Percentiles rank a stretch among this genome's conserved stretches.
Conservation (phyloP, 2,329 filamentous ascomycete species). For the Fusarium xyrophilum region DNA sequence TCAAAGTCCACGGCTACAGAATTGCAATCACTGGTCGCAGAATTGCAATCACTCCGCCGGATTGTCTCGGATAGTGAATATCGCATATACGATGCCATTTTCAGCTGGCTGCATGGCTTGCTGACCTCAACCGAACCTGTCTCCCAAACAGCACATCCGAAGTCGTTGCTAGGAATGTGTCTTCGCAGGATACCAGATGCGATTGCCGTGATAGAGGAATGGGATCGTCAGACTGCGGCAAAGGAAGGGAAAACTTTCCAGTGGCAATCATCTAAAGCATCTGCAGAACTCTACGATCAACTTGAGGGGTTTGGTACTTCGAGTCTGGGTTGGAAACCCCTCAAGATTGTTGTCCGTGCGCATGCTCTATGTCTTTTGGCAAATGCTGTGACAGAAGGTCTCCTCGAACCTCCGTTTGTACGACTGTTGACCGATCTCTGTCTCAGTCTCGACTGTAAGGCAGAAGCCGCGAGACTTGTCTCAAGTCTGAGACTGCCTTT, state of each 20-base stretch:
- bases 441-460: constrained; percentile 34
- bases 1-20: not conserved
- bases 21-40: constrained; percentile 23
- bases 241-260: constrained; percentile 34
- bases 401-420: constrained; percentile 42
- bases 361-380: constrained; percentile 44
- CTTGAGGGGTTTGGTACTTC: constrained; percentile 44
- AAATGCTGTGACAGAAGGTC: constrained; percentile 42
- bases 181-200: constrained; percentile 44
- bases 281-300: constrained; percentile 46
- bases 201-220: constrained; percentile 45
- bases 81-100: constrained; percentile 46
- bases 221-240: constrained; percentile 40
- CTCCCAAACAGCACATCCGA: constrained; percentile 34
- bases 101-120: constrained; percentile 43
- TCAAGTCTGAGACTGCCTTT: constrained; percentile 24
- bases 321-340: constrained; percentile 45
- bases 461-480: constrained; percentile 43
- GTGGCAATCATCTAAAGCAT: constrained; percentile 41
- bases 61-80: constrained; percentile 36
- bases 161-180: constrained; percentile 49
- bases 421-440: constrained; percentile 43
- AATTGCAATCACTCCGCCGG: constrained; percentile 38
- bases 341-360: constrained; percentile 45
- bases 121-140: constrained; percentile 40